Evolutionary conservation across 345 rosid genomes (phyloP).

Genomic region (Rhodamnia argentea): DNA sequence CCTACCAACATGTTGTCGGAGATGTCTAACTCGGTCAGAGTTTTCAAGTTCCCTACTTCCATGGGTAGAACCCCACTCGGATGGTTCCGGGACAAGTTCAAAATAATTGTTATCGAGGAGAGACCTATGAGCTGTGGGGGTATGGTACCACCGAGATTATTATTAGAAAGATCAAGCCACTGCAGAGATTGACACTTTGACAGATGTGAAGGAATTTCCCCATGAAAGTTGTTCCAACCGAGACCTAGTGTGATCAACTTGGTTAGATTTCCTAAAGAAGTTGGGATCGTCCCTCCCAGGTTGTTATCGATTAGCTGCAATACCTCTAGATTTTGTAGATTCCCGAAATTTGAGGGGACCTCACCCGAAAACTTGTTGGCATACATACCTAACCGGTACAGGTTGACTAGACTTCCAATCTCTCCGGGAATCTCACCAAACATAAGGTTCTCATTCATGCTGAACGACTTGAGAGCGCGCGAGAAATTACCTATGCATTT

Average conservation of each 20-base stretch:
- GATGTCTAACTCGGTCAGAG: rapidly evolving
- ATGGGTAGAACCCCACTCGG: background rate
- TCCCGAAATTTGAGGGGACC: background rate
- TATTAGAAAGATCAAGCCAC: background rate
- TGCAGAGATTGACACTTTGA: background rate
- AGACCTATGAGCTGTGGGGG: background rate
- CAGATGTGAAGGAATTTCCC: background rate
- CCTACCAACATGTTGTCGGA: background rate
- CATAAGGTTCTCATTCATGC: rapidly evolving
- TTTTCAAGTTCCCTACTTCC: background rate
- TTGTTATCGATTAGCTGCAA: rapidly evolving
- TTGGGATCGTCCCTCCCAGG: background rate
- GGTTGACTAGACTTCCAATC: constrained; percentile 7
- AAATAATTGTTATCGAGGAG: rapidly evolving
- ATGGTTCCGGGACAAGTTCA: background rate
- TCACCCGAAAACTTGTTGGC: background rate
- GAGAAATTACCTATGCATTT: constrained; percentile 1
- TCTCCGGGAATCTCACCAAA: constrained; percentile 9
- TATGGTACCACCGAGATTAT: background rate
- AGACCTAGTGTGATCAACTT: background rate
- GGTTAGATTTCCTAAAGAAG: background rate
- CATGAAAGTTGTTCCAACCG: background rate
- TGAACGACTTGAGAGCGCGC: rapidly evolving
- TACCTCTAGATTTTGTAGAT: background rate
- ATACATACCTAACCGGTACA: background rate